These are phyloP conservation scores for Terana coerulea DNA, from an alignment of 768 basidiomycete genomes.

Conservation along the genomic window DNA sequence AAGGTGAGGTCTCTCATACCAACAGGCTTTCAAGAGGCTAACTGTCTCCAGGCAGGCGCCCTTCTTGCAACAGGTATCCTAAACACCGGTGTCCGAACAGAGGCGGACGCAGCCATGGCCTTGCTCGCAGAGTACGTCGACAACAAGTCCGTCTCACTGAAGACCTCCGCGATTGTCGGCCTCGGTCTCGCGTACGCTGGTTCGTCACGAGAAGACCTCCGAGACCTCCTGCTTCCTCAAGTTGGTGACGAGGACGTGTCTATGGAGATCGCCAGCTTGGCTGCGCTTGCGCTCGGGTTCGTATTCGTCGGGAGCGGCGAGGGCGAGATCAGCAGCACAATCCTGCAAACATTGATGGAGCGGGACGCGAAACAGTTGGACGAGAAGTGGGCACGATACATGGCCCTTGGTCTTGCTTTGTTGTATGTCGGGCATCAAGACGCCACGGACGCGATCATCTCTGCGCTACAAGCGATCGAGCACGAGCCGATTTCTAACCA, in stretches of 20 bases:
- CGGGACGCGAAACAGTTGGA: constrained; percentile 68
- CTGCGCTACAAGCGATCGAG: constrained; percentile 89
- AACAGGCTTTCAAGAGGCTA: neutral
- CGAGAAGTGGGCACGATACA: constrained; percentile 93
- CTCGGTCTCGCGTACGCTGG: constrained; percentile 94
- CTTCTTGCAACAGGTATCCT: constrained; percentile 92
- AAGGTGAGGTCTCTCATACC: constrained; percentile 45
- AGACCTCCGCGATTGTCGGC: constrained; percentile 86
- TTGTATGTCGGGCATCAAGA: constrained; percentile 92
- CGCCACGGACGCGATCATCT: constrained; percentile 88
- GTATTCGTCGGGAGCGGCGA: constrained; percentile 94
- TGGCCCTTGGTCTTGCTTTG: constrained; percentile 85
- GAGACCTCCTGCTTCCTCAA: constrained; percentile 71
- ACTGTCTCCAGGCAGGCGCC: constrained; percentile 66
- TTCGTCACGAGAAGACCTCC: constrained; percentile 85
- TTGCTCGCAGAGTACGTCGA: constrained; percentile 88
- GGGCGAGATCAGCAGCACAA: constrained; percentile 85
- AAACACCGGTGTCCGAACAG: constrained; percentile 84
- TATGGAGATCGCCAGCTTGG: constrained; percentile 86
- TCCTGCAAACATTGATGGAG: constrained; percentile 92
- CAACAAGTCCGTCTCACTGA: constrained; percentile 79
- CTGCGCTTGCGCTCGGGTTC: constrained; percentile 88
- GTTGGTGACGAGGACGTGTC: constrained; percentile 77
- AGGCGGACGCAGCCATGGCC: constrained; percentile 90
- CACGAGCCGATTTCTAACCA: constrained; percentile 83